Evolutionary conservation across 495 filamentous ascomycete genomes (phyloP).

Genomic region (Penicillium paxilli): DNA sequence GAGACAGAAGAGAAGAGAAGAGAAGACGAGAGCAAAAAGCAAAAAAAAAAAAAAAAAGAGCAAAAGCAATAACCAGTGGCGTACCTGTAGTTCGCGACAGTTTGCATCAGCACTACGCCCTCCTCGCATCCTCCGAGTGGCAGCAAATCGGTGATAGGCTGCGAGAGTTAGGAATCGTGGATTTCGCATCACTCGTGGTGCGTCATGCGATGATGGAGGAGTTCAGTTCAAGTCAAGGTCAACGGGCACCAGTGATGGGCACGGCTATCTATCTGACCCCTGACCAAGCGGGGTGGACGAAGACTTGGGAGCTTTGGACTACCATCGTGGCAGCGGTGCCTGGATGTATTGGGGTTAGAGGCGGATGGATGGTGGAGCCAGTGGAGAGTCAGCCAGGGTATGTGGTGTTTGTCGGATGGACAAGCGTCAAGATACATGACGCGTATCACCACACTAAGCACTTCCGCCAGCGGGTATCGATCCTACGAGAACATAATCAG

Average conservation of each 20-base stretch:
- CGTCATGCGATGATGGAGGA: constrained; percentile 25
- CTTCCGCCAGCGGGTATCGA: constrained; percentile 17
- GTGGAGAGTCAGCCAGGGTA: constrained; percentile 17
- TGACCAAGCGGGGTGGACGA: constrained; percentile 16
- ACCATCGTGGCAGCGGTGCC: constrained; percentile 19
- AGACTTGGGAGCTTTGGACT: constrained; percentile 27
- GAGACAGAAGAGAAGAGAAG: no score
- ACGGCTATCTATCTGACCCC: constrained; percentile 23
- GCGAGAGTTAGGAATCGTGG: constrained; percentile 3
- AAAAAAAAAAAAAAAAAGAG: background rate
- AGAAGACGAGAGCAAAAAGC: no score
- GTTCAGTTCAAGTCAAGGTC: constrained; percentile 14
- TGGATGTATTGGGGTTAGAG: constrained; percentile 24
- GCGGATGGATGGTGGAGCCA: constrained; percentile 28
- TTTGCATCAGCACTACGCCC: constrained; percentile 20
- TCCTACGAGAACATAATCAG: constrained; percentile 20
- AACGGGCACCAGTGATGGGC: constrained; percentile 17
- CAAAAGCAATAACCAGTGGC: background rate
- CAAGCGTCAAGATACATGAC: constrained; percentile 24
- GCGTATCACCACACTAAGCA: constrained; percentile 24
- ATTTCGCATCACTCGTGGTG: constrained; percentile 15
- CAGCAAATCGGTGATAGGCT: constrained; percentile 10
- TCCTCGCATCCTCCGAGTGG: constrained; percentile 24
- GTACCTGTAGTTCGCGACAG: constrained; percentile 13
- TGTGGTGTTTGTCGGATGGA: constrained; percentile 26